Base-by-base conservation (phyloP, 2,329 filamentous ascomycete species). In the Ophiostoma triangulosporum region DNA sequence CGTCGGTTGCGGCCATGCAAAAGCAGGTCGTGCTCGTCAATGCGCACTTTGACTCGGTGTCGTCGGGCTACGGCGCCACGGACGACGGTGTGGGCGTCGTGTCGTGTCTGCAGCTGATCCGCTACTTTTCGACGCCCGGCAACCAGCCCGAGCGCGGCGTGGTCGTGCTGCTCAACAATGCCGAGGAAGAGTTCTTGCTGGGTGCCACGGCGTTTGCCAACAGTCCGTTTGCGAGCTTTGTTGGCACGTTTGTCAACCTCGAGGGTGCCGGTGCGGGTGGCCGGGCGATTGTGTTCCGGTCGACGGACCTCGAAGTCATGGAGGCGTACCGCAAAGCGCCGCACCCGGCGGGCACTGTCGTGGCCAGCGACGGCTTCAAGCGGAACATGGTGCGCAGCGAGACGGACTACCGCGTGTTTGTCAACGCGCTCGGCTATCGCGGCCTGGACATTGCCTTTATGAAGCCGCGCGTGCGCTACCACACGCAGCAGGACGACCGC, bases 231-330 rank as follows among this genome's bases (percentile, higher is more conserved):
- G 81, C 88, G 11, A 80, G 80, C 51, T 86, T 94, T 54, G 24
- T 43, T 14, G 38, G 38, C 38, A 43, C 38, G 11, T 43, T 43
- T 64, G 72, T 97, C 59, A 98, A 98, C 61, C 78, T 98, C 15
- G 93, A 98, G 68, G 93, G 93, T 12, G 91, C 91, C 38, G 93
- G 91, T 50, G 91, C 91, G 12, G 93, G 93, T 11, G 90, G 91
- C 1, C 78, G 88, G 56, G 90, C 91, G 3, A 84, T 85, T 11
- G 72, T 97, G 2, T 97, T 98, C 69, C 80, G 93, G 55, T 84
- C 84, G 51, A 91, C 90, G 0, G 93, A 97, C 66, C 79, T 84
- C 3, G 85, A 96, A 66, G 83, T 95, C 24, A 91, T 89, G 0
- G 77, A 77, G 56, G 85, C 86, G 31, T 97, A 96, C 66, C 74